These are phyloP conservation scores for Mycena galopus DNA, from an alignment of 768 basidiomycete species.

Conservation along the genomic window DNA sequence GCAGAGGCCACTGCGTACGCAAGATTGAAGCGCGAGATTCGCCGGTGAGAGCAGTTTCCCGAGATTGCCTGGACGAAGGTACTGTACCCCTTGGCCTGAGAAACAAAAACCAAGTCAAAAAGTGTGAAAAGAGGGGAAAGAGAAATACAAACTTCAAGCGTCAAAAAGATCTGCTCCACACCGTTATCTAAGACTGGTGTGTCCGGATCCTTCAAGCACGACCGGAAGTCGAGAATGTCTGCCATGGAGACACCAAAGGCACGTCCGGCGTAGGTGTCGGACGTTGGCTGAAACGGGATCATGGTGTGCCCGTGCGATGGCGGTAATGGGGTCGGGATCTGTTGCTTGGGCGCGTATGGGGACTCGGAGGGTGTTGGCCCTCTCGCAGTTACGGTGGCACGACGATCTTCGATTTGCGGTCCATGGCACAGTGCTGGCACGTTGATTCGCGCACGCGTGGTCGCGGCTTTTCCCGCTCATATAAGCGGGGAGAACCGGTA, in stretches of 20 bases:
- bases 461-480: constrained; percentile 14
- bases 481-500: constrained; percentile 28
- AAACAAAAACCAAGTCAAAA: neutral
- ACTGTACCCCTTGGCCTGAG: constrained; percentile 34
- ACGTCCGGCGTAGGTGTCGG: constrained; percentile 28
- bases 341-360: constrained; percentile 23
- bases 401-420: constrained; percentile 27
- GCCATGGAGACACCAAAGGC: constrained; percentile 36
- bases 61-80: constrained; percentile 32
- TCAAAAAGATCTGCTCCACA: constrained; percentile 28
- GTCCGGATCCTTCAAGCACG: constrained; percentile 34
- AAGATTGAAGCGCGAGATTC: constrained; percentile 35
- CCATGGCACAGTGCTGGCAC: constrained; percentile 23
- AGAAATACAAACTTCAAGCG: constrained; percentile 23
- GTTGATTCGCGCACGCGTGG: constrained; percentile 4
- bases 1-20: constrained; percentile 31
- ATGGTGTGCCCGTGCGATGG: constrained; percentile 36
- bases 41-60: constrained; percentile 31
- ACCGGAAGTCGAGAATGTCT: constrained; percentile 36
- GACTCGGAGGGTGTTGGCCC: constrained; percentile 14
- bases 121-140: neutral
- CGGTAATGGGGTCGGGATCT: constrained; percentile 36
- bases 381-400: constrained; percentile 5
- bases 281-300: constrained; percentile 36
- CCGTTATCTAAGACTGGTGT: constrained; percentile 29